Percentiles rank a stretch among this genome's conserved stretches.
Evolutionary conservation across 1,284 basidiomycete genomes (phyloP).

Genomic region (Puccinia hordei): DNA sequence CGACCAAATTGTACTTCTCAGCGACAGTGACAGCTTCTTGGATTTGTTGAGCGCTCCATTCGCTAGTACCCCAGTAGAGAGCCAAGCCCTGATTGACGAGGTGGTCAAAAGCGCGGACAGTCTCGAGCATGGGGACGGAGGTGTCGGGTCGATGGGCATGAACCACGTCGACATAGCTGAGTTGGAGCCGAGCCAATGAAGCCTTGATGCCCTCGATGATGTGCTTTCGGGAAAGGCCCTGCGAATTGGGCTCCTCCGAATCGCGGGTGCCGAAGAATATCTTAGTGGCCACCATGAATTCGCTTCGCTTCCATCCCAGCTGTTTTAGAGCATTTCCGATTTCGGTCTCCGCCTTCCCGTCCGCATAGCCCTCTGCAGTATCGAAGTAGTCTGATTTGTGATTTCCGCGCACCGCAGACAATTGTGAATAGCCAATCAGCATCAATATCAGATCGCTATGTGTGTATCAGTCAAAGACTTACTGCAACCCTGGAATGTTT

Average conservation of each 20-base stretch:
- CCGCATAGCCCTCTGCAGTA: constrained; percentile 70
- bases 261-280: constrained; percentile 65
- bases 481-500: constrained; percentile 47
- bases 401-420: neutral
- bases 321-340: constrained; percentile 78
- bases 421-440: too few species aligned
- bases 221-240: constrained; percentile 74
- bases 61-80: constrained; percentile 57
- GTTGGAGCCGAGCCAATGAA: constrained; percentile 69
- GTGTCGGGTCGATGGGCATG: constrained; percentile 60
- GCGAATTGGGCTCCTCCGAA: constrained; percentile 63
- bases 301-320: constrained; percentile 70
- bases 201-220: constrained; percentile 76
- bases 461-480: neutral
- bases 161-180: constrained; percentile 68
- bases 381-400: constrained; percentile 63
- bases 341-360: constrained; percentile 68
- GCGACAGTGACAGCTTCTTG: constrained; percentile 75
- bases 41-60: constrained; percentile 60
- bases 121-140: constrained; percentile 64
- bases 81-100: constrained; percentile 62
- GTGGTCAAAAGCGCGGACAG: constrained; percentile 64
- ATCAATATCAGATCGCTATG: too few species aligned
- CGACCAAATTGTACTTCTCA: constrained; percentile 69
- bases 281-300: constrained; percentile 72